A percentile compares a stretch with the other conserved stretches of the same genome.
Evolutionary conservation across 2,329 filamentous ascomycete species (phyloP).

Genomic region (Penicillium sp.): DNA sequence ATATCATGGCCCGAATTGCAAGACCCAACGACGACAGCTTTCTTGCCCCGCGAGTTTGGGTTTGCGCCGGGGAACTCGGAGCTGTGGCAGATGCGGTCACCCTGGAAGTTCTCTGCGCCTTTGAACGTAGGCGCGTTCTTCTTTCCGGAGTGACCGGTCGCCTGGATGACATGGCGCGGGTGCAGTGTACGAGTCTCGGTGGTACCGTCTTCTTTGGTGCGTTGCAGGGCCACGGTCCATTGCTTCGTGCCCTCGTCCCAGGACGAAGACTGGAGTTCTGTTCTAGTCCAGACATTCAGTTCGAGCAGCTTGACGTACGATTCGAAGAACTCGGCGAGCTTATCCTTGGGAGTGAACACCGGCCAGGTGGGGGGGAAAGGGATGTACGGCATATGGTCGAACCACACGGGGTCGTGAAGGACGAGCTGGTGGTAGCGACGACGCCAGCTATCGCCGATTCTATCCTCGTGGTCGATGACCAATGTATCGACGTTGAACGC

Average conservation of each 20-base stretch:
- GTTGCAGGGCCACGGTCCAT: conserved; percentile 57
- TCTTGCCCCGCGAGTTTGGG: conserved; percentile 52
- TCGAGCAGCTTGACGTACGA: conserved; percentile 64
- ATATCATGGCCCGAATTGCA: conserved; percentile 70
- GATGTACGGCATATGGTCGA: conserved; percentile 59
- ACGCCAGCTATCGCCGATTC: conserved; percentile 64
- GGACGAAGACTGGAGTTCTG: conserved; percentile 47
- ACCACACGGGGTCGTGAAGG: conserved; percentile 64
- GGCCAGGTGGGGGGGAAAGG: conserved; percentile 65
- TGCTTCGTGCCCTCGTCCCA: conserved; percentile 51
- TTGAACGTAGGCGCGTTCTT: conserved; percentile 53
- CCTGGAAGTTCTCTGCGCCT: conserved; percentile 55
- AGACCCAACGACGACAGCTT: conserved; percentile 63
- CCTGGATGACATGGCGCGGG: conserved; percentile 63
- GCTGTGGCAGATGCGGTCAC: conserved; percentile 60
- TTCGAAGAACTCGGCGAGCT: conserved; percentile 67
- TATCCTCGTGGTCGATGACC: conserved; percentile 57
- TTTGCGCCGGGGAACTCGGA: conserved; percentile 57
- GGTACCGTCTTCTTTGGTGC: conserved; percentile 38
- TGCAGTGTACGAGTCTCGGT: conserved; percentile 55
- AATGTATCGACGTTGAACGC: conserved; percentile 57
- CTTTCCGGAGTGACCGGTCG: conserved; percentile 67
- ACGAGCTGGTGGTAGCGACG: conserved; percentile 63
- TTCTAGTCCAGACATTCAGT: conserved; percentile 63
- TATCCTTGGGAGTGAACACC: conserved; percentile 69